phyloP scores from a whole-genome alignment of 1,139 yeast species.

The Debaryomyces singareniensis region DNA sequence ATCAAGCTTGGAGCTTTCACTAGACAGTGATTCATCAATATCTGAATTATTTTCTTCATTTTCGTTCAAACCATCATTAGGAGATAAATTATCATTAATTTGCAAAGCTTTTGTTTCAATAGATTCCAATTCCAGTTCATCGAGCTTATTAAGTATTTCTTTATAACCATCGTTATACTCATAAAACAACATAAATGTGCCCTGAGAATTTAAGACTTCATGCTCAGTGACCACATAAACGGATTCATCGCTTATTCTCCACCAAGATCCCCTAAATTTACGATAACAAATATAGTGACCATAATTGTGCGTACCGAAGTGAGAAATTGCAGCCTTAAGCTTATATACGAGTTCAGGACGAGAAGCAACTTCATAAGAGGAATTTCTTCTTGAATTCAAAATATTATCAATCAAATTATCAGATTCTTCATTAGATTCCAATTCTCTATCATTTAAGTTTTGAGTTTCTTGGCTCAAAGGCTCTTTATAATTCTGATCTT shows the following conservation, averaged over 20 bases:
- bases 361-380: slow-evolving; percentile 2
- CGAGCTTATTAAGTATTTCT: slow-evolving; percentile 22
- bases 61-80: slow-evolving; percentile 16
- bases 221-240: slow-evolving; percentile 74
- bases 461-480: slow-evolving; percentile 8
- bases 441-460: slow-evolving; percentile 3
- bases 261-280: slow-evolving; percentile 78
- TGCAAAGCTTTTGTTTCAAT: too few species aligned
- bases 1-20: too few species aligned
- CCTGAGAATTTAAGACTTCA: slow-evolving; percentile 76
- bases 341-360: slow-evolving; percentile 49
- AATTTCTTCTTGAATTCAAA: slow-evolving; percentile 2
- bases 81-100: neutral
- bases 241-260: slow-evolving; percentile 89
- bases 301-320: slow-evolving; percentile 90
- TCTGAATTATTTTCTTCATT: slow-evolving; percentile 2
- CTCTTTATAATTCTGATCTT: slow-evolving; percentile 6
- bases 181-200: slow-evolving; percentile 89
- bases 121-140: slow-evolving; percentile 26
- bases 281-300: slow-evolving; percentile 92
- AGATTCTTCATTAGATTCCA: slow-evolving; percentile 4
- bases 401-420: slow-evolving; percentile 4
- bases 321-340: slow-evolving; percentile 80
- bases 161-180: slow-evolving; percentile 45
- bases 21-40: neutral